Evolutionary conservation across 768 basidiomycete species (phyloP).

Genomic region (Bullera alba): DNA sequence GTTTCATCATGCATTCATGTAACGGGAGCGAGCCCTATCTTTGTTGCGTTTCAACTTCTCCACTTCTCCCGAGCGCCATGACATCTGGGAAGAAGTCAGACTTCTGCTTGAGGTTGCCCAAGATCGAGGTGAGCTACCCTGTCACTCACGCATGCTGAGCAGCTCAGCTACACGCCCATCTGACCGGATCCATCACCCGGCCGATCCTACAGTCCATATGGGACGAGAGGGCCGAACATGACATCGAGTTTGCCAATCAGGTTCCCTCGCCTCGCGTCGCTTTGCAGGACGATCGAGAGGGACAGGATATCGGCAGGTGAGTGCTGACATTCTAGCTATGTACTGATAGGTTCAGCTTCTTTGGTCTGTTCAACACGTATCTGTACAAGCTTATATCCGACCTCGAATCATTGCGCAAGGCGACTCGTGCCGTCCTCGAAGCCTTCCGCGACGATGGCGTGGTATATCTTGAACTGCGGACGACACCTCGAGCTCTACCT

Average conservation of each 20-base stretch:
- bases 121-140: too few species aligned
- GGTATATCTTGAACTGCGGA: constrained; percentile 21
- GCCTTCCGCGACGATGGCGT: constrained; percentile 16
- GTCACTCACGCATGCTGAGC: too few species aligned
- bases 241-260: constrained; percentile 2
- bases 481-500: constrained; percentile 14
- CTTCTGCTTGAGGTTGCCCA: too few species aligned
- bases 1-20: too few species aligned
- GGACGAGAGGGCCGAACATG: constrained; percentile 1
- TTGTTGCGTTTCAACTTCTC: too few species aligned
- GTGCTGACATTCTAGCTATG: not conserved
- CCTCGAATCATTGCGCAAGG: constrained; percentile 1
- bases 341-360: constrained; percentile 10
- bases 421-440: constrained; percentile 14
- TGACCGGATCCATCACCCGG: constrained; percentile 17
- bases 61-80: too few species aligned
- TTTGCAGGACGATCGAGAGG: constrained; percentile 2
- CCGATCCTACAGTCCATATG: constrained; percentile 14
- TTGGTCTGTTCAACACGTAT: constrained; percentile 19
- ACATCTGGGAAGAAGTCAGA: too few species aligned
- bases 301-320: constrained; percentile 11
- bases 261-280: constrained; percentile 1
- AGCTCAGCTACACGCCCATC: constrained; percentile 27
- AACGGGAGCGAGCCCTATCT: too few species aligned
- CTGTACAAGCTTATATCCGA: constrained; percentile 15